Evolutionary conservation across 2,329 filamentous ascomycete genomes (phyloP), one percentile per base, ranked within the genome.

Genomic region (Aaosphaeria arxii): DNA sequence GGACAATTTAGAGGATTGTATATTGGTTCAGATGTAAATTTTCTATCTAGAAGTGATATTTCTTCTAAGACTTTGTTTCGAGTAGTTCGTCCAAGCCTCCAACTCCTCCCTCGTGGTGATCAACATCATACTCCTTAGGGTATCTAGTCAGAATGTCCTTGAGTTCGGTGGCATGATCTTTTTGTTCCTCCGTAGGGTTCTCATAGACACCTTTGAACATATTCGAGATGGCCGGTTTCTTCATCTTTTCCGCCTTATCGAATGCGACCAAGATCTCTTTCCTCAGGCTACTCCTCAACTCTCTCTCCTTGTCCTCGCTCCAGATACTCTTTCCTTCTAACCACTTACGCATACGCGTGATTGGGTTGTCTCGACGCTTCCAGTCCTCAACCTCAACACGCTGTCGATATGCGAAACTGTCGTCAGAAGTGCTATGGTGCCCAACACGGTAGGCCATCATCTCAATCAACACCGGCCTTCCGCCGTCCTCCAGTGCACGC

Each of bases 391-490:
- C 94, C 65, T 99, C 94, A 1, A 96, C 85, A 29, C 87, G 84
- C 1, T 91, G 91, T 6, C 94, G 87, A 74, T 99, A 99, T 0
- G 94, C 94, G 63, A 96, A 99, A 29, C 88, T 94, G 72, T 99
- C 94, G 65, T 99, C 94, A 0, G 88, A 94, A 1, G 94, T 99
- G 71, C 90, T 96, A 74, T 99, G 94, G 67, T 99, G 91, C 5
- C 89, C 92, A 40, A 97, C 91, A n/a, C 94, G 90, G 73, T 99
- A 99, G 28, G 89, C 92, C 89, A 99, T 95, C 47, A 91, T 91
- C 73, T 99, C 94, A 38, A 99, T 87, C 6, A 99, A 76, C 0
- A 99, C 82, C 0, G 90, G 91, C 53, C 82, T 84, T 4, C 89
- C 88, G n/a, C 89, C 89, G 40, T 89, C 84, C 47, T 87, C 77